Percentiles rank a stretch among this genome's conserved stretches.
These are phyloP conservation scores for Fonsecaea pedrosoi DNA, from an alignment of 2,329 filamentous ascomycete species.

Conservation along the genomic window DNA sequence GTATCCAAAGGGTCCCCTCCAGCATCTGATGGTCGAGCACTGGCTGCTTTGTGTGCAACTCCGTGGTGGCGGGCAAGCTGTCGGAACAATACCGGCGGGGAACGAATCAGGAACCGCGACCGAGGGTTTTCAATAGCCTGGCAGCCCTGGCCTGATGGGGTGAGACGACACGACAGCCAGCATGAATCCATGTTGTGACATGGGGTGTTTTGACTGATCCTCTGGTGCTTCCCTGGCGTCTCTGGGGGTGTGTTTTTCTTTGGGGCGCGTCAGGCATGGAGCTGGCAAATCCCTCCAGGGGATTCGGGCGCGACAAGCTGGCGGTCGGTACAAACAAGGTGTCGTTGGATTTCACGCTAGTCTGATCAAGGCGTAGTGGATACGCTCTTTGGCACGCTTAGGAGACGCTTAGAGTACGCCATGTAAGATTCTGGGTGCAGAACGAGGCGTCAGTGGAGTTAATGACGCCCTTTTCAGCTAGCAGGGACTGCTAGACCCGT, in stretches of 20 bases:
- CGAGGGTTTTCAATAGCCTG: conserved; percentile 20
- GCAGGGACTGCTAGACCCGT: conserved; percentile 4
- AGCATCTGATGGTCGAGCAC: background rate
- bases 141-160: conserved; percentile 27
- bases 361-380: background rate
- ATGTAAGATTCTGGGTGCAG: conserved; percentile 3
- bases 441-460: background rate
- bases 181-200: conserved; percentile 38
- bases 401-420: background rate
- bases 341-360: background rate
- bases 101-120: conserved; percentile 8
- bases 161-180: conserved; percentile 26
- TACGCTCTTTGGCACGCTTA: background rate
- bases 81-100: conserved; percentile 15
- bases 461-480: conserved; percentile 10
- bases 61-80: conserved; percentile 6
- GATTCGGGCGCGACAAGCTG: conserved; percentile 1
- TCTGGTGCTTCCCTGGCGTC: conserved; percentile 19
- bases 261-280: conserved; percentile 34
- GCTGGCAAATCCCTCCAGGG: conserved; percentile 9
- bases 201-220: conserved; percentile 35
- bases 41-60: conserved; percentile 17
- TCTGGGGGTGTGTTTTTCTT: conserved; percentile 10
- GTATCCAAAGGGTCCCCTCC: background rate
- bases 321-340: conserved; percentile 27